A percentile compares a stretch with the other conserved stretches of the same genome.
Evolutionary conservation across 2,329 filamentous ascomycete genomes (phyloP).

Genomic region (Diaporthe citri): DNA sequence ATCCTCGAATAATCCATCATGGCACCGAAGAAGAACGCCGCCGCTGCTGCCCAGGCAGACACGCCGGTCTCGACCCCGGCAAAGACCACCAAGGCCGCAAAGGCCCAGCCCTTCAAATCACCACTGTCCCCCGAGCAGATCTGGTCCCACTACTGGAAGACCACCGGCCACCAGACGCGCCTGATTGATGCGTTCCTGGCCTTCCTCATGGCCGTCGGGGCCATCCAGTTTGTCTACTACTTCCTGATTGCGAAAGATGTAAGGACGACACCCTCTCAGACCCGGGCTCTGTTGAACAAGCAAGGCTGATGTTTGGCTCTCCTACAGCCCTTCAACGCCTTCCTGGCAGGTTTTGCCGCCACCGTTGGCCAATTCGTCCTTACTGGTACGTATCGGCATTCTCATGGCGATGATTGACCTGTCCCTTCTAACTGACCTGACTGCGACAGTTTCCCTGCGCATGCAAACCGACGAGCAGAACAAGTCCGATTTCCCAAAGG

Average conservation of each 20-base stretch:
- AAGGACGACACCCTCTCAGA: slow-evolving; percentile 60
- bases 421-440: slow-evolving; percentile 11
- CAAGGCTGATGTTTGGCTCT: slow-evolving; percentile 43
- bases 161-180: slow-evolving; percentile 91
- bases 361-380: slow-evolving; percentile 98
- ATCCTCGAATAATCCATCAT: background rate
- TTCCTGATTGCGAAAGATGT: slow-evolving; percentile 94
- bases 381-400: slow-evolving; percentile 72
- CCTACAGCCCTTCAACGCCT: slow-evolving; percentile 94
- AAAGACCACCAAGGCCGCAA: slow-evolving; percentile 25
- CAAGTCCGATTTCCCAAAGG: slow-evolving; percentile 79
- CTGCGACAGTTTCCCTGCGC: slow-evolving; percentile 73
- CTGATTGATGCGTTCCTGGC: slow-evolving; percentile 91
- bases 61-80: background rate
- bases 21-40: slow-evolving; percentile 38
- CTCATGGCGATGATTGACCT: too few species aligned
- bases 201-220: slow-evolving; percentile 87
- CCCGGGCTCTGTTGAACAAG: too few species aligned
- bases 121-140: slow-evolving; percentile 52
- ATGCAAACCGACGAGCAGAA: slow-evolving; percentile 93
- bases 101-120: slow-evolving; percentile 27
- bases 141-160: slow-evolving; percentile 80
- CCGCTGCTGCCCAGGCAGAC: slow-evolving; percentile 14
- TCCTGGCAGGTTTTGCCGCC: slow-evolving; percentile 93
- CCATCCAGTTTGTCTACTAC: slow-evolving; percentile 94